Conservation (phyloP, 2,329 filamentous ascomycete genomes). For the Arthroderma uncinatum region DNA sequence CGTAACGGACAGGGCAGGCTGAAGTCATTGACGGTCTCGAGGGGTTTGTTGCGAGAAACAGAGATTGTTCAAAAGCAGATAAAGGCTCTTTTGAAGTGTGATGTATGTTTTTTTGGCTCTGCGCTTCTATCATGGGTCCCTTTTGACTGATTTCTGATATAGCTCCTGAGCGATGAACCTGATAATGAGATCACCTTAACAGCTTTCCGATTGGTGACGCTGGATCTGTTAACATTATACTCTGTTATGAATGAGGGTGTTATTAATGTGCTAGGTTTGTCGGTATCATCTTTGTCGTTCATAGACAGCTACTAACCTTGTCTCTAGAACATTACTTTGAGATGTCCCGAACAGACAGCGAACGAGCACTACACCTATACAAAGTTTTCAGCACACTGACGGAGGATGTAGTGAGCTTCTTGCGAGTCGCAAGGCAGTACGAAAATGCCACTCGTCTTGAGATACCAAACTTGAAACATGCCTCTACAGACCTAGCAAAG, state of each 20-base stretch:
- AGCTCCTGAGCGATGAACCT: slow-evolving; percentile 77
- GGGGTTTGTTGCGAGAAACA: slow-evolving; percentile 82
- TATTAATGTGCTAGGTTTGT: slow-evolving; percentile 84
- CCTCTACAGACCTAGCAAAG: slow-evolving; percentile 77
- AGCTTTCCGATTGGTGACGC: slow-evolving; percentile 79
- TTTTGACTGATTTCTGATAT: slow-evolving; percentile 16
- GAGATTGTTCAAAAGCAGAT: slow-evolving; percentile 85
- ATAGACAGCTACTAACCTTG: slow-evolving; percentile 2
- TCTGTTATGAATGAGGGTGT: slow-evolving; percentile 93
- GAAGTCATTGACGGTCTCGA: slow-evolving; percentile 78
- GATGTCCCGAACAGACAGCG: slow-evolving; percentile 88
- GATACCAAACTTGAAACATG: slow-evolving; percentile 94
- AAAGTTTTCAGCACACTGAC: slow-evolving; percentile 85
- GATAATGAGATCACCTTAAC: slow-evolving; percentile 96
- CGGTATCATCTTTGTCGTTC: slow-evolving; percentile 4
- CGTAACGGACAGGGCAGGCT: slow-evolving; percentile 68
- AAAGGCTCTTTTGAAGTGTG: slow-evolving; percentile 72
- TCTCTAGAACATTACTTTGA: slow-evolving; percentile 84
- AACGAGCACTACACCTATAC: slow-evolving; percentile 84
- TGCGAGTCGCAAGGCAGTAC: slow-evolving; percentile 76
- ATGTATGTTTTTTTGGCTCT: slow-evolving; percentile 47
- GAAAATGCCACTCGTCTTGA: slow-evolving; percentile 84
- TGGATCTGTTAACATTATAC: slow-evolving; percentile 82
- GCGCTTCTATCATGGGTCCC: not conserved
- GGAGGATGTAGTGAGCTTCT: slow-evolving; percentile 80